Conservation (phyloP, 371 early-diverging fungal species). For the Smittium mucronatum region DNA sequence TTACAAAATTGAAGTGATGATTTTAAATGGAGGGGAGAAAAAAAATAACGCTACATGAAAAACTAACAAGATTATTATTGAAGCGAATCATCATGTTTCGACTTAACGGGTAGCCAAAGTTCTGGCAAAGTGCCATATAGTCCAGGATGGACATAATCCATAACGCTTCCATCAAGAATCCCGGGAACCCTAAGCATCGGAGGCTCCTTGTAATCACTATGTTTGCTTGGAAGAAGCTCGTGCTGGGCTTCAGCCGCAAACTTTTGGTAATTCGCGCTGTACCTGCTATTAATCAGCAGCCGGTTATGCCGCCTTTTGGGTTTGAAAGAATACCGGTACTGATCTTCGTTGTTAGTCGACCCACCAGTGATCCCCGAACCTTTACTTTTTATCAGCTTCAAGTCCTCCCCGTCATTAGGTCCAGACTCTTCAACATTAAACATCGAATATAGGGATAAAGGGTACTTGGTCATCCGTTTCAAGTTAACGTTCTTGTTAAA, state of each 20-base stretch:
- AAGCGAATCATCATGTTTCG: too few relatives aligned
- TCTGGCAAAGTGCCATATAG: slow-evolving; percentile 55
- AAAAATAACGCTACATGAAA: too few relatives aligned
- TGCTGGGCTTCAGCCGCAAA: slow-evolving; percentile 53
- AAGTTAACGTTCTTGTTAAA: neutral
- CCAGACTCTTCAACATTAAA: neutral
- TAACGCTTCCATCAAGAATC: slow-evolving; percentile 59
- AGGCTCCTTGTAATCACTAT: slow-evolving; percentile 51
- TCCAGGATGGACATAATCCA: slow-evolving; percentile 56
- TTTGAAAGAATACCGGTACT: neutral
- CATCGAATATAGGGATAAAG: neutral
- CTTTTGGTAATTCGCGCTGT: slow-evolving; percentile 27
- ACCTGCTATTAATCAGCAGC: neutral
- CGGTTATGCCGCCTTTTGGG: neutral
- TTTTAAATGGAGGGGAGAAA: too few relatives aligned
- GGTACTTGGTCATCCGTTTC: neutral
- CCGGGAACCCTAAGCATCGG: slow-evolving; percentile 62
- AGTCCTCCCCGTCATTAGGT: neutral
- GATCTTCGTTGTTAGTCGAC: neutral
- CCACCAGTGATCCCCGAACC: neutral
- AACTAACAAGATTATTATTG: too few relatives aligned
- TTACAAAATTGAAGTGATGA: too few relatives aligned
- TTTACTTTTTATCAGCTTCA: neutral
- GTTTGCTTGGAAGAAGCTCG: slow-evolving; percentile 40
- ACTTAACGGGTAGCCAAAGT: slow-evolving; percentile 53